A percentile compares a stretch with the other conserved stretches of the same genome.
phyloP scores from a whole-genome alignment of 257 asterid genomes.

The Nicotiana undulata region DNA sequence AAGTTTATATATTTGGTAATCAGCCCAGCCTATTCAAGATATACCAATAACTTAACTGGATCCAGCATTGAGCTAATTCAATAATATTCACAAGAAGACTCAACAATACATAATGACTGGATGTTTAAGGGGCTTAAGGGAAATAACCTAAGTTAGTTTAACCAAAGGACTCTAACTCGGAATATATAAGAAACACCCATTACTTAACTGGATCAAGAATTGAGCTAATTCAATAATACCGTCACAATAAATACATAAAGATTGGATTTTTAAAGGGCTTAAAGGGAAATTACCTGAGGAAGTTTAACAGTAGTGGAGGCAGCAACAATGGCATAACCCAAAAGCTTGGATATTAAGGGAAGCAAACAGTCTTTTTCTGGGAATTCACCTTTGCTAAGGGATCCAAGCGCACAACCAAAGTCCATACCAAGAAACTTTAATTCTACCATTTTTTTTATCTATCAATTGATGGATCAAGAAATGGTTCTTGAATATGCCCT shows the following conservation, averaged over 20 bases:
- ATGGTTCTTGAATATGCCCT: background rate
- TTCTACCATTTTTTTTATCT: conserved; percentile 38
- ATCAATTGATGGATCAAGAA: background rate
- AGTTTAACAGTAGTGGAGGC: conserved; percentile 97
- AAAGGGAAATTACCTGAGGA: conserved; percentile 56
- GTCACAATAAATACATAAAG: background rate
- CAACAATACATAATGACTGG: background rate
- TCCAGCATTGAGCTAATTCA: background rate
- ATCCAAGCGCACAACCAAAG: conserved; percentile 76
- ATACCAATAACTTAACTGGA: background rate
- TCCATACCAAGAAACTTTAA: conserved; percentile 80
- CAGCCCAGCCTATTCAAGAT: background rate
- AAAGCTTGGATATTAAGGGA: conserved; percentile 76
- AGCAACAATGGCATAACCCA: conserved; percentile 91
- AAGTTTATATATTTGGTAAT: too few relatives aligned
- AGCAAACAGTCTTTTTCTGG: conserved; percentile 94
- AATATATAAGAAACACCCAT: background rate
- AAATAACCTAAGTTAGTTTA: background rate
- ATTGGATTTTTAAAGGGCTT: background rate
- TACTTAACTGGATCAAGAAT: background rate
- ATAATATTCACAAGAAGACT: background rate
- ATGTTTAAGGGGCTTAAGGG: background rate
- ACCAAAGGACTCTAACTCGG: background rate
- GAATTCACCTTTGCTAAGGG: conserved; percentile 63
- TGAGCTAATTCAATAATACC: background rate